Evolutionary conservation across 306 rosid genomes (phyloP).

Genomic region (Quercus cerris): DNA sequence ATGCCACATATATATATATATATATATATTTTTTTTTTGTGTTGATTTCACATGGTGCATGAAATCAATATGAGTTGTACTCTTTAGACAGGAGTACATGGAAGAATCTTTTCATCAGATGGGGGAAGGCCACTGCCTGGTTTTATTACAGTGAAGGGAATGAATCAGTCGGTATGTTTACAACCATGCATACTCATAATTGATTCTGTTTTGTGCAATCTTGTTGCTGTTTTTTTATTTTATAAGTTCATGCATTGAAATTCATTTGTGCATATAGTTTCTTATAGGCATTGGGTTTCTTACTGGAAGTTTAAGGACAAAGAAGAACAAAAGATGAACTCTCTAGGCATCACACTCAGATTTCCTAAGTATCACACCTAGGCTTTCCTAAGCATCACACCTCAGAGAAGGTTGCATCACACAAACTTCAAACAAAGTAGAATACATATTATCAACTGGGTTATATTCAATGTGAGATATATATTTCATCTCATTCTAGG

Average conservation of each 20-base stretch:
- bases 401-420: too few relatives aligned
- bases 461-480: too few relatives aligned
- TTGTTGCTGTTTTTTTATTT: neutral
- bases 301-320: too few relatives aligned
- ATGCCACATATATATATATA: neutral
- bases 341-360: too few relatives aligned
- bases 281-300: neutral
- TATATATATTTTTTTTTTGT: neutral
- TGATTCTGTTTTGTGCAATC: neutral
- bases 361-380: too few relatives aligned
- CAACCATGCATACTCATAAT: neutral
- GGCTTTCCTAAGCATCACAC: too few relatives aligned
- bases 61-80: constrained; percentile 19
- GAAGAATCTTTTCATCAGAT: constrained; percentile 77
- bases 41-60: constrained; percentile 7
- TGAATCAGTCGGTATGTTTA: constrained; percentile 64
- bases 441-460: too few relatives aligned
- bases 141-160: constrained; percentile 56
- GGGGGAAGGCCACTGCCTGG: constrained; percentile 77
- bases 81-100: constrained; percentile 81
- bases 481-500: too few relatives aligned
- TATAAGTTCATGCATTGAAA: neutral
- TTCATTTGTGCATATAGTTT: neutral
- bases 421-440: too few relatives aligned
- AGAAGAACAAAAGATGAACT: too few relatives aligned